Evolutionary conservation across 306 rosid species (phyloP).

Genomic region (Alnus glutinosa): DNA sequence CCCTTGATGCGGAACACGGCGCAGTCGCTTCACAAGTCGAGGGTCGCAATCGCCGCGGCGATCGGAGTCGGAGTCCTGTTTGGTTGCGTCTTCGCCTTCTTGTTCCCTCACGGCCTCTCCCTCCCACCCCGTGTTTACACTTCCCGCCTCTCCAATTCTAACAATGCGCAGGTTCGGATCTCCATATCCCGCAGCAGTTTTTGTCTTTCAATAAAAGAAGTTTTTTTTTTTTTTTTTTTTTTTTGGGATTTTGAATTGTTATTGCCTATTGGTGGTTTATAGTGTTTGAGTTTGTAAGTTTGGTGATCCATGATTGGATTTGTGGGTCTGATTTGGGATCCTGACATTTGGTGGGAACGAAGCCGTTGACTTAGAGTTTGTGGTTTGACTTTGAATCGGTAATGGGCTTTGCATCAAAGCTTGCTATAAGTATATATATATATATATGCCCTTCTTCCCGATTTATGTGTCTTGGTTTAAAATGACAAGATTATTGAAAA

Average conservation of each 20-base stretch:
- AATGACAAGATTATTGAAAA: too few relatives aligned
- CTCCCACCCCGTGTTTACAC: constrained; percentile 37
- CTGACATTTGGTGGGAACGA: not conserved
- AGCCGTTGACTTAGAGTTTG: constrained; percentile 26
- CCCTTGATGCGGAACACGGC: constrained; percentile 53
- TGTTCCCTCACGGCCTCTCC: constrained; percentile 64
- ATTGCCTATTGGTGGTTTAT: not conserved
- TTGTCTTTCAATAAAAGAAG: not conserved
- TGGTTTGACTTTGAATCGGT: constrained; percentile 2
- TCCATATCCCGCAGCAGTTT: constrained; percentile 13
- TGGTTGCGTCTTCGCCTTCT: constrained; percentile 67
- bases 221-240: not conserved
- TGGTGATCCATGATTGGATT: too few relatives aligned
- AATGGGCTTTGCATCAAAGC: not conserved
- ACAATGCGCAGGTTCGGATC: constrained; percentile 52
- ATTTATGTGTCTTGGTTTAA: too few relatives aligned
- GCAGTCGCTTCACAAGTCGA: constrained; percentile 49
- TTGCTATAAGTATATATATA: not conserved
- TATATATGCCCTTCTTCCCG: not conserved
- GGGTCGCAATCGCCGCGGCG: constrained; percentile 48
- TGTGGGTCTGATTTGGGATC: not conserved
- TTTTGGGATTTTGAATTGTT: constrained; percentile 12
- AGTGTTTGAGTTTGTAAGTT: too few relatives aligned
- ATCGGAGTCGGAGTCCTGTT: constrained; percentile 72
- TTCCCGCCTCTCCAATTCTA: constrained; percentile 36